Base-by-base conservation (phyloP, 768 basidiomycete genomes). In the Calvatia gigantea region DNA sequence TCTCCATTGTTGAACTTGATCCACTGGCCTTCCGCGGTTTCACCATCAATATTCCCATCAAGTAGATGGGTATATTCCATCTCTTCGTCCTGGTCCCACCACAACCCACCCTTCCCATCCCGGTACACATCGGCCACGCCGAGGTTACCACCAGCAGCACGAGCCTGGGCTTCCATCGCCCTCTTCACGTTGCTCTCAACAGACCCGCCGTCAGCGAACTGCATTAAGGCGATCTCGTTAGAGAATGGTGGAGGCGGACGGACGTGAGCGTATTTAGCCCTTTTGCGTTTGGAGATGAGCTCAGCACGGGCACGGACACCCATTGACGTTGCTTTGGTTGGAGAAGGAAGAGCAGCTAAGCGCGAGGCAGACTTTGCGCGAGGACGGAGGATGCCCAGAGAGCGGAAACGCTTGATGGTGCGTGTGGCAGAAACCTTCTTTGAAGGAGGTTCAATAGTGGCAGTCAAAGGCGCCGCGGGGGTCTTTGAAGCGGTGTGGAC, bases 71-170 rank as follows among this genome's bases (percentile, higher is more conserved):
- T 73, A 59, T 83, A 87, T 63, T 90, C 88, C 76, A 79, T 75
- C 62, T 84, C 80, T 66, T 90, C 88, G 9, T 86, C 85, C 51
- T 78, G 80, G 61, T 90, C 88, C 74, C 80, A 77, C 86, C 87
- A 90, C 12, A 89, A 50, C 0, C 81, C 79, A 21, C 86, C 86
- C 23, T 77, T 73, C 0, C 69, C 83, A 53, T 89, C 86, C 15
- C 83, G 75, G 67, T 80, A 80, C 2, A 85, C 78, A 46, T 79
- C 83, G 1, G 73, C 75, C 11, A 81, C 80, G 8, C 72, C 69
- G 17, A 64, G 51, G 14, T 46, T 35, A 3, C 65, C 65, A 0
- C 70, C 73, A 1, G 70, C 69, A 1, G 74, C 73, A 62, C 74
- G 78, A 15, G 84, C 85, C 47, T 83, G 82, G 4, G 73, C 69